Conservation (phyloP, 2,329 filamentous ascomycete species). For the Colletotrichum chlorophyti region DNA sequence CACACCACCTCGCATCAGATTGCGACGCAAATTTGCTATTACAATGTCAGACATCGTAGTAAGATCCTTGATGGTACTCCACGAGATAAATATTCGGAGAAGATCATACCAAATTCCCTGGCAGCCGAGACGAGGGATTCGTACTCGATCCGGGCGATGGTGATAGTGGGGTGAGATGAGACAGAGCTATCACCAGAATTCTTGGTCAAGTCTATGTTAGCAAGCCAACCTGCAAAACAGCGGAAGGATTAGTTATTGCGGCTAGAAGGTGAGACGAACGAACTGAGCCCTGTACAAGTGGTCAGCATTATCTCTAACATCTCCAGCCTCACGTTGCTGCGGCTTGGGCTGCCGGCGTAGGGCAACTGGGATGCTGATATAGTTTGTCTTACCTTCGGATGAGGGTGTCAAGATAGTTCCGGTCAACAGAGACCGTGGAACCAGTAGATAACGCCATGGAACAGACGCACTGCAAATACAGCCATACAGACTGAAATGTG, state of each 20-base stretch:
- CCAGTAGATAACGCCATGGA: constrained; percentile 33
- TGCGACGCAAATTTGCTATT: constrained; percentile 54
- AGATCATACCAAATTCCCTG: constrained; percentile 60
- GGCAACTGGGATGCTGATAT: neutral
- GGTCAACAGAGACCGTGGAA: constrained; percentile 53
- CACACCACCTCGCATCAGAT: constrained; percentile 57
- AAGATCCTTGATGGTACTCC: neutral
- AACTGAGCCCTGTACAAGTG: constrained; percentile 33
- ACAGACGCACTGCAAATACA: neutral
- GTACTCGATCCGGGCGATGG: constrained; percentile 67
- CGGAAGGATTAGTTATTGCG: neutral
- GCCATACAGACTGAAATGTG: neutral
- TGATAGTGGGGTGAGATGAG: constrained; percentile 47
- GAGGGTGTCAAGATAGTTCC: constrained; percentile 66
- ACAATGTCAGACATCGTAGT: constrained; percentile 15
- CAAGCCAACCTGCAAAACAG: neutral
- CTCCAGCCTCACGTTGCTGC: neutral
- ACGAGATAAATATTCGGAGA: neutral
- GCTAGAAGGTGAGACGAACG: constrained; percentile 32
- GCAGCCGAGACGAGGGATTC: constrained; percentile 59
- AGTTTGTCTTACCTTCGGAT: constrained; percentile 64
- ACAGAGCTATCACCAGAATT: constrained; percentile 28
- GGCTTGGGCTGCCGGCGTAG: neutral
- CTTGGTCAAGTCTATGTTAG: constrained; percentile 15
- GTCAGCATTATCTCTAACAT: constrained; percentile 3